phyloP scores from a whole-genome alignment of 2,329 filamentous ascomycete genomes.

The Zalaria sp. region DNA sequence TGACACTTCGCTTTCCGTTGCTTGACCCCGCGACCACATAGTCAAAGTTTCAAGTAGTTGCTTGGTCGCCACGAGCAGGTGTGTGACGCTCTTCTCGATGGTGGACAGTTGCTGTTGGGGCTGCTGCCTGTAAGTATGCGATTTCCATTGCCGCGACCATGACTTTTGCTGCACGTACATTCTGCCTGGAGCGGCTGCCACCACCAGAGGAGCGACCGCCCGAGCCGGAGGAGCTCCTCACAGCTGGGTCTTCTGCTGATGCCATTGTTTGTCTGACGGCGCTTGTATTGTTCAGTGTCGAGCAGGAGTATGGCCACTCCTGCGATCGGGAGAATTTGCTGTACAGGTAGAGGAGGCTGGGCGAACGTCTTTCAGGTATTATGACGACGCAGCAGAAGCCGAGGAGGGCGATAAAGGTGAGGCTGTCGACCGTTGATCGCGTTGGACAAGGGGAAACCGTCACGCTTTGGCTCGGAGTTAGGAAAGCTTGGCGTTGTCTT shows the following conservation, averaged over 20 bases:
- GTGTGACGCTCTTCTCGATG: constrained; percentile 97
- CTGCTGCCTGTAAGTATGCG: constrained; percentile 25
- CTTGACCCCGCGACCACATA: constrained; percentile 87
- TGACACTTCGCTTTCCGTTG: constrained; percentile 88
- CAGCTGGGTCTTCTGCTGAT: constrained; percentile 31
- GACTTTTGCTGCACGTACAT: constrained; percentile 4
- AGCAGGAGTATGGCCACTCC: no score
- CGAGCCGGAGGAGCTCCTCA: constrained; percentile 53
- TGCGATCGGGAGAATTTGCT: no score
- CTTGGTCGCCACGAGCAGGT: constrained; percentile 93
- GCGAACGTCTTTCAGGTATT: no score
- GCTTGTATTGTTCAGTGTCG: no score
- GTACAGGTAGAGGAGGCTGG: no score
- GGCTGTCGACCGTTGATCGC: no score
- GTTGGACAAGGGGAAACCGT: no score
- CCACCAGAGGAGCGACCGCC: constrained; percentile 39
- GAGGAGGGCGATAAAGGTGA: no score
- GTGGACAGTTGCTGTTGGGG: constrained; percentile 70
- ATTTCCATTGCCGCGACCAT: background rate
- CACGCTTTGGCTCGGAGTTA: no score
- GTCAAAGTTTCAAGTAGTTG: constrained; percentile 94
- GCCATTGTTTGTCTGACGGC: no score
- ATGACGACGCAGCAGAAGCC: no score
- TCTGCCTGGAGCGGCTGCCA: constrained; percentile 19
- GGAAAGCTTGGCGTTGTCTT: no score